phyloP scores from a whole-genome alignment of 257 asterid species.

The Paulownia fortunei region DNA sequence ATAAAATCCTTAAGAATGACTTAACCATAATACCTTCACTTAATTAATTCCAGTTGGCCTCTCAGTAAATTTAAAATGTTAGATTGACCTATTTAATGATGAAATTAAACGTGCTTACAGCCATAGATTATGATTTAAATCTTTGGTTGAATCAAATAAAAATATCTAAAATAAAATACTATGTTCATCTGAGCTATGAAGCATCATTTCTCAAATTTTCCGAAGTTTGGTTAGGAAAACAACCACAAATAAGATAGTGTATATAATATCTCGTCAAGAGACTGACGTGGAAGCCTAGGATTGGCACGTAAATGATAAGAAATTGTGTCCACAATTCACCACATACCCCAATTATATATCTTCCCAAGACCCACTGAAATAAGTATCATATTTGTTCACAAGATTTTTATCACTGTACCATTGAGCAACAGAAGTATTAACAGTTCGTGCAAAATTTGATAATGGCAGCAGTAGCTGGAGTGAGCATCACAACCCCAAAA shows the following conservation, averaged over 20 bases:
- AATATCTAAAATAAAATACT: too few relatives aligned
- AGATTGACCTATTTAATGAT: too few relatives aligned
- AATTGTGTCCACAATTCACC: conserved; percentile 45
- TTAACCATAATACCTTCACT: too few relatives aligned
- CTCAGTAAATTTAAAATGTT: too few relatives aligned
- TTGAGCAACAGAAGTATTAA: background rate
- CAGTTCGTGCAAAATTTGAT: background rate
- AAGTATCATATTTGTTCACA: background rate
- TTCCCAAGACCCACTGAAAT: background rate
- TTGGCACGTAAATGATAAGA: conserved; percentile 61
- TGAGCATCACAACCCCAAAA: conserved; percentile 58
- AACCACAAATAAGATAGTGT: background rate
- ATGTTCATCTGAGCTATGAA: too few relatives aligned
- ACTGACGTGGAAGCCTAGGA: conserved; percentile 45
- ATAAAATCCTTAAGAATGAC: too few relatives aligned
- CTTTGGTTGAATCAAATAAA: too few relatives aligned
- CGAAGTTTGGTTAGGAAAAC: background rate
- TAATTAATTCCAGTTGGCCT: too few relatives aligned
- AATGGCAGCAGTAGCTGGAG: conserved; percentile 72
- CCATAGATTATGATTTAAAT: too few relatives aligned
- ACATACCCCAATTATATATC: conserved; percentile 33
- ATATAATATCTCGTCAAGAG: conserved; percentile 27
- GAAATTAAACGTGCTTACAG: too few relatives aligned
- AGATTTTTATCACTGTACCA: background rate
- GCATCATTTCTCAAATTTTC: too few relatives aligned